Percentiles rank a stretch among this genome's conserved stretches.
Evolutionary conservation across 805 yeast genomes (phyloP).

Genomic region (Tetrapisispora phaffii): DNA sequence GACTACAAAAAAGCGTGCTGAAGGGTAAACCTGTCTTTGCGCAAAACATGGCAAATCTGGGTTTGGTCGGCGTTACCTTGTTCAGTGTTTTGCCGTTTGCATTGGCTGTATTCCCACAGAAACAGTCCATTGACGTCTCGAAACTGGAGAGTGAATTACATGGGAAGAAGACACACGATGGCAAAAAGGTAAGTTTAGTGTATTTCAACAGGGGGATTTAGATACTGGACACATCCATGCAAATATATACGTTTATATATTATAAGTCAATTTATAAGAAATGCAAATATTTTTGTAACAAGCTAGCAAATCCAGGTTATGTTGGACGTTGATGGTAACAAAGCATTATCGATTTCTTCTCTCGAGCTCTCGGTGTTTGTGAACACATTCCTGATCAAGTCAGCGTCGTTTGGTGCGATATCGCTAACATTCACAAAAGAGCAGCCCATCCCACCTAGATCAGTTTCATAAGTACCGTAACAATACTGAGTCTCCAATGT

Average conservation of each 20-base stretch:
- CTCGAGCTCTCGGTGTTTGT: slow-evolving; percentile 5
- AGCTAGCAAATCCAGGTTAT: slow-evolving; percentile 10
- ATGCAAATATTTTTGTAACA: neutral
- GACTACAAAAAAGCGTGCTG: slow-evolving; percentile 60
- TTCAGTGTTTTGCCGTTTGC: slow-evolving; percentile 90
- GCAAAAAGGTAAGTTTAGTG: slow-evolving; percentile 47
- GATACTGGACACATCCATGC: slow-evolving; percentile 2
- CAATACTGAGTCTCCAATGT: slow-evolving; percentile 35
- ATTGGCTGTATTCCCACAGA: slow-evolving; percentile 89
- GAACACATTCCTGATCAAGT: slow-evolving; percentile 8
- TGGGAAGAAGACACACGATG: slow-evolving; percentile 50
- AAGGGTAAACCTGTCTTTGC: slow-evolving; percentile 56
- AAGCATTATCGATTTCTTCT: slow-evolving; percentile 8
- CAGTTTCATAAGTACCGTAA: slow-evolving; percentile 67
- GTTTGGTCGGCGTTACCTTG: slow-evolving; percentile 75
- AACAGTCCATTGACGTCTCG: slow-evolving; percentile 48
- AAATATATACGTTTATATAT: neutral
- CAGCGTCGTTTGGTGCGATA: slow-evolving; percentile 5
- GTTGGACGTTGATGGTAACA: slow-evolving; percentile 11
- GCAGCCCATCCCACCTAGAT: slow-evolving; percentile 83
- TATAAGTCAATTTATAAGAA: neutral
- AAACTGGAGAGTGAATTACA: slow-evolving; percentile 58
- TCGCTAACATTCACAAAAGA: slow-evolving; percentile 1
- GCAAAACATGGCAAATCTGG: slow-evolving; percentile 70
- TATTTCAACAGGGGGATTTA: slow-evolving; percentile 92